Conservation (phyloP, 176 grass and related monocot genomes). For the Otatea glauca region DNA sequence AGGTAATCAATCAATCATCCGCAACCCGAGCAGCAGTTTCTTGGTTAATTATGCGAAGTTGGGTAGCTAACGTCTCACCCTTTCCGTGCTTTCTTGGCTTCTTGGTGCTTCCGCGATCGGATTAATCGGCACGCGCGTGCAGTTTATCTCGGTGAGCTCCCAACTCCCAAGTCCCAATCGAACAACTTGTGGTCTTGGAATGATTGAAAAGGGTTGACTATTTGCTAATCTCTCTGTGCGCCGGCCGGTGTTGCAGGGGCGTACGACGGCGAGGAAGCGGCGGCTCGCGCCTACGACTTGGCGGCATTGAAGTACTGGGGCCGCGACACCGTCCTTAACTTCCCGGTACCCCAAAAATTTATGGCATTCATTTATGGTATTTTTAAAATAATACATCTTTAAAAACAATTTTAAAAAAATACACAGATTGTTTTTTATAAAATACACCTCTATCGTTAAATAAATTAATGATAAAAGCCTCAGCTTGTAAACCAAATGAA, state of each 20-base stretch:
- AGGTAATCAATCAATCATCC: slow-evolving; percentile 43
- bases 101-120: background rate
- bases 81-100: background rate
- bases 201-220: background rate
- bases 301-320: slow-evolving; percentile 96
- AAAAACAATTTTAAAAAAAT: too few relatives aligned
- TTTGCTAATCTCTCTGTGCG: background rate
- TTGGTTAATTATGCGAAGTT: background rate
- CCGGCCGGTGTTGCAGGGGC: slow-evolving; percentile 52
- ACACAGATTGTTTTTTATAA: too few relatives aligned
- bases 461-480: too few relatives aligned
- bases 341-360: slow-evolving; percentile 52
- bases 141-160: slow-evolving; percentile 93
- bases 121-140: background rate
- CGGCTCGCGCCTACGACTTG: slow-evolving; percentile 80
- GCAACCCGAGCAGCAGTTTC: background rate
- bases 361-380: background rate
- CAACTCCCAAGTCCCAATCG: background rate
- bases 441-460: too few relatives aligned
- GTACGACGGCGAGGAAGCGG: slow-evolving; percentile 81
- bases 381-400: too few relatives aligned
- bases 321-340: slow-evolving; percentile 72
- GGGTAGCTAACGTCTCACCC: background rate
- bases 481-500: too few relatives aligned
- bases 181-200: background rate